Evolutionary conservation across 176 grass and related monocot species (phyloP), one percentile per base, ranked within the genome.

Genomic region (Olyra latifolia): DNA sequence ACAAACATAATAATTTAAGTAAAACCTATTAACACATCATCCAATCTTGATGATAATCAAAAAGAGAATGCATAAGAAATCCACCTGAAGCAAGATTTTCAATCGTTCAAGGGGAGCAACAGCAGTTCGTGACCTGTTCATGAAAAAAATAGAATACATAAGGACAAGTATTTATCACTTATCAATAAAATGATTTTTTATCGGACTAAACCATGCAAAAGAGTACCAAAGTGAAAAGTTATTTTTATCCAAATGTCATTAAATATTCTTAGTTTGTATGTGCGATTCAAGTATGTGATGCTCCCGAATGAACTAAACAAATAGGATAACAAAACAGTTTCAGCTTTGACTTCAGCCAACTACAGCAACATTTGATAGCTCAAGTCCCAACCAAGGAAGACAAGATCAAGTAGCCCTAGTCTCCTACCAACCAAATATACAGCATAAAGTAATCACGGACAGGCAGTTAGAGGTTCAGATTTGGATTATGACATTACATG

Each of bases 51-150:
- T 20, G 13, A 60, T 4, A 71, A 45, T 35, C 52, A 40, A 42
- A 77, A 72, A 50, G 39, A 11, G 11, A 80, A 23, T 9, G 23
- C 24, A 77, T n/a, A 73, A 57, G 62, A 59, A 58, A 62, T 41
- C 76, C 64, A 99, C 97, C 97, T 99, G 97, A 70, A 99, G 88
- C 80, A 99, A 71, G 56, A 99, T 99, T 80, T 99, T 99, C 75
- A 99, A 72, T 57, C 93, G 88, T 78, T 99, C 97, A 28, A 99
- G 90, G 1, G 97, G 97, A 81, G 97, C 97, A 91, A 99, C 97
- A 89, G 97, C 97, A 86, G 97, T 99, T 9, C 97, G 89, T 59
- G 97, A 99, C 75, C 97, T 99, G 93, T 79, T 57, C 6, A 10
- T 82, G 60, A 40, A 25, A 75, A 23, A 24, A 57, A 56, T 5